Evolutionary conservation across 169 alveolate species (phyloP).

Genomic region (Plasmodium gaboni): DNA sequence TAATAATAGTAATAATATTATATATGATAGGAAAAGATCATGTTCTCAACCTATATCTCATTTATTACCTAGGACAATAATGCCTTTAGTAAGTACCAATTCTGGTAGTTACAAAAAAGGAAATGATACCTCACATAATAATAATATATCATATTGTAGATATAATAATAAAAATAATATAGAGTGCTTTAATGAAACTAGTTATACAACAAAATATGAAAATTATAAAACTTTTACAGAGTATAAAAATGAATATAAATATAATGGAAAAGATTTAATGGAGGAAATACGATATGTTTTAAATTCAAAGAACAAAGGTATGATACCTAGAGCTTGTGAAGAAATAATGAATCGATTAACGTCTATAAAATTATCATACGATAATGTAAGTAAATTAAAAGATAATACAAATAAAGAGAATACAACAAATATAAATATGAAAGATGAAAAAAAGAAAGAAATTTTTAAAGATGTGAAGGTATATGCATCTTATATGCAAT

Average conservation of each 20-base stretch:
- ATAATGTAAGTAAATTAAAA: background rate
- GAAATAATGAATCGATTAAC: constrained; percentile 77
- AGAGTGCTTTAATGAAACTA: constrained; percentile 52
- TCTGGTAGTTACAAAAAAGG: constrained; percentile 24
- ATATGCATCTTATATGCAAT: constrained; percentile 83
- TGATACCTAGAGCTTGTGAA: constrained; percentile 86
- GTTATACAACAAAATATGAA: constrained; percentile 57
- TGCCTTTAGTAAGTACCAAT: constrained; percentile 39
- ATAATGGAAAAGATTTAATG: constrained; percentile 27
- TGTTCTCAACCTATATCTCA: constrained; percentile 71
- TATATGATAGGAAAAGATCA: constrained; percentile 73
- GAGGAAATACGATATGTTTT: constrained; percentile 61
- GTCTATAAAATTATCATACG: background rate
- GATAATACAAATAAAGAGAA: background rate
- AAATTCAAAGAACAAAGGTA: constrained; percentile 79
- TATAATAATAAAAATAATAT: constrained; percentile 10
- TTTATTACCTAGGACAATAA: constrained; percentile 47
- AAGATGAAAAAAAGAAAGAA: constrained; percentile 12
- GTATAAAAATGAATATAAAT: constrained; percentile 55
- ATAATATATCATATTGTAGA: constrained; percentile 13
- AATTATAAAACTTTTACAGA: constrained; percentile 66
- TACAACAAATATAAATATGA: background rate
- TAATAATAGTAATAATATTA: constrained; percentile 44
- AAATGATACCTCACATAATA: constrained; percentile 14
- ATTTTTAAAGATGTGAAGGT: constrained; percentile 73